Evolutionary conservation across 129 eudicot genomes (phyloP).

Genomic region (Helichrysum umbraculigerum): DNA sequence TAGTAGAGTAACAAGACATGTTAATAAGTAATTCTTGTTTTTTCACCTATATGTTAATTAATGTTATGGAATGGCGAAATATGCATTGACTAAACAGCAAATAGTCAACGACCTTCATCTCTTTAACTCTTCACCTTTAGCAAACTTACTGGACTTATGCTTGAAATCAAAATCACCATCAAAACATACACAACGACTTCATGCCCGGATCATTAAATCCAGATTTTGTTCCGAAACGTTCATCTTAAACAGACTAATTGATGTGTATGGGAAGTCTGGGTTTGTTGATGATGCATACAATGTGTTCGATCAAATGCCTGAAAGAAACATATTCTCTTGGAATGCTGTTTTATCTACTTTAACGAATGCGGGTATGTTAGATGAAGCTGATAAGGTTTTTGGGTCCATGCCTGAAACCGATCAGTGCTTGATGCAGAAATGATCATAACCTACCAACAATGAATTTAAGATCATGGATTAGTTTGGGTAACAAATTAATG

Average conservation of each 20-base stretch:
- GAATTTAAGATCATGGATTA: no score
- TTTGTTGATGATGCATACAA: slow-evolving; percentile 32
- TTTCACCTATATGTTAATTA: no score
- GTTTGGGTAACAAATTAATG: no score
- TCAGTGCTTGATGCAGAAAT: no score
- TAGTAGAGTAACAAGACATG: no score
- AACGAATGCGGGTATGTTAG: slow-evolving; percentile 36
- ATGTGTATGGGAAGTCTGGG: slow-evolving; percentile 34
- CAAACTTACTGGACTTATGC: slow-evolving; percentile 31
- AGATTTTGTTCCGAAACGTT: slow-evolving; percentile 33
- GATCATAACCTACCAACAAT: no score
- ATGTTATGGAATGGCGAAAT: slow-evolving; percentile 32
- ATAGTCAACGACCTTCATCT: neutral
- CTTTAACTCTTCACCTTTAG: slow-evolving; percentile 36
- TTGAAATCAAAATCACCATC: slow-evolving; percentile 34
- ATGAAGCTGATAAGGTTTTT: slow-evolving; percentile 31
- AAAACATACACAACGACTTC: no score
- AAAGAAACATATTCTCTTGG: slow-evolving; percentile 40
- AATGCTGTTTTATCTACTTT: slow-evolving; percentile 37
- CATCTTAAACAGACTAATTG: slow-evolving; percentile 40
- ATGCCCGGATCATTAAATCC: slow-evolving; percentile 39
- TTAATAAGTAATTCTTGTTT: no score
- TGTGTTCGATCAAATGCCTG: slow-evolving; percentile 40
- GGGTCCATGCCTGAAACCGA: slow-evolving; percentile 32
- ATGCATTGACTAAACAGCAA: slow-evolving; percentile 20